Conservation (phyloP, 768 basidiomycete species). For the Daedaleopsis sinensis region DNA sequence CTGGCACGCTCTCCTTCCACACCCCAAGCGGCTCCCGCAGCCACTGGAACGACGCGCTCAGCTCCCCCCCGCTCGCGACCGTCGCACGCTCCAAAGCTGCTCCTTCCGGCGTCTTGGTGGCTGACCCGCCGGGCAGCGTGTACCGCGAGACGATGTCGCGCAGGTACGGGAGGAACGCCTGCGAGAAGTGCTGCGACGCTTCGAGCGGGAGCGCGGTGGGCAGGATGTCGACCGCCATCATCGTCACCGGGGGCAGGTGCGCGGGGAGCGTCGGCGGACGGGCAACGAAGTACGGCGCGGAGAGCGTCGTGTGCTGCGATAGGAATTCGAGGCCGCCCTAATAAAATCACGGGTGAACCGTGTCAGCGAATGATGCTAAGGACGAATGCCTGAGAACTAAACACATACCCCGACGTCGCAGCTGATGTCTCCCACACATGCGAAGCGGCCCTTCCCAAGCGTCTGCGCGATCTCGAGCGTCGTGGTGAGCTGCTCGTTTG, state of each 20-base stretch:
- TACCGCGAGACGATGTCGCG: constrained; percentile 53
- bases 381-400: background rate
- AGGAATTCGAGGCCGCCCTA: constrained; percentile 89
- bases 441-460: constrained; percentile 59
- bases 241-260: constrained; percentile 60
- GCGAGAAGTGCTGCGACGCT: constrained; percentile 77
- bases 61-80: constrained; percentile 60
- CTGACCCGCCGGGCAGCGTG: constrained; percentile 14
- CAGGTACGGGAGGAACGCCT: constrained; percentile 68
- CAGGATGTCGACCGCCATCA: constrained; percentile 92
- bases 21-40: constrained; percentile 53
- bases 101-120: constrained; percentile 31
- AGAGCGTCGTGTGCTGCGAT: constrained; percentile 74
- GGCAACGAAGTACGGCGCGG: constrained; percentile 67
- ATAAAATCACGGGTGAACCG: background rate
- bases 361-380: background rate
- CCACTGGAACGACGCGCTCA: constrained; percentile 60
- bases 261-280: constrained; percentile 44
- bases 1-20: constrained; percentile 34
- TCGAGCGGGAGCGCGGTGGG: constrained; percentile 84
- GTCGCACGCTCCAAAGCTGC: constrained; percentile 70
- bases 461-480: constrained; percentile 52
- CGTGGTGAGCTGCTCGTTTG: constrained; percentile 57
- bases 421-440: constrained; percentile 83
- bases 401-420: constrained; percentile 76